Base-by-base conservation (phyloP, 2,329 filamentous ascomycete genomes). In the Paecilomyces dactylethromorphus region DNA sequence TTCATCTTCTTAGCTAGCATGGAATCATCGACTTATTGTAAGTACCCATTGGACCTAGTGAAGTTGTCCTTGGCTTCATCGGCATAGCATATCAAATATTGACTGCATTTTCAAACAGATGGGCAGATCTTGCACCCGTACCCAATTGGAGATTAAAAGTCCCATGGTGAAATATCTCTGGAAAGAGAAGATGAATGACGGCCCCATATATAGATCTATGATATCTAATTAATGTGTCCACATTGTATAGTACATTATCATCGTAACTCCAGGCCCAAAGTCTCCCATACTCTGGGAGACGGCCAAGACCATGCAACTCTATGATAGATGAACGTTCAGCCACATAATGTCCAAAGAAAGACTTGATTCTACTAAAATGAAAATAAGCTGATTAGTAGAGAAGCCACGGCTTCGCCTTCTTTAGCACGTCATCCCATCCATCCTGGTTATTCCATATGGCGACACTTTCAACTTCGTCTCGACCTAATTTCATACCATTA, bases 1-100 rank as follows among this genome's bases (percentile, higher is more conserved):
- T 77, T 72, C 62, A 66, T 77, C 1, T 75, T 75, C 56, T 58
- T 77, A 56, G 74, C 74, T 11, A 74, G 70, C 29, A 57, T 65
- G 6, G 70, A 74, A 52, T 65, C 70, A 22, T 64, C 70, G n/a
- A 58, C 74, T 22, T 75, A 71, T 51, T 73, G 72, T 75, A 62
- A 59, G 70, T 69, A 22, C 39, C 35, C 29, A 24, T 35, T n/a
- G 45, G 15, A 13, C 15, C 22, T 31, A 5, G 26, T 29, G 49
- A 21, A 6, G 29, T 55, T 15, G n/a, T 11, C 45, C n/a, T 32
- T 12, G 3, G n/a, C 12, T 12, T 45, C 32, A 52, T 49, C 61
- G 52, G 3, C 21, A 29, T 21, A 7, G 54, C 12, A 32, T 2
- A 4, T 33, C 32, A 21, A 12, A 21, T 21, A 45, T n/a, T 22